Percentiles rank a stretch among this genome's conserved stretches.
Evolutionary conservation across 2,329 filamentous ascomycete genomes (phyloP).

Genomic region (Apiospora phragmitis): DNA sequence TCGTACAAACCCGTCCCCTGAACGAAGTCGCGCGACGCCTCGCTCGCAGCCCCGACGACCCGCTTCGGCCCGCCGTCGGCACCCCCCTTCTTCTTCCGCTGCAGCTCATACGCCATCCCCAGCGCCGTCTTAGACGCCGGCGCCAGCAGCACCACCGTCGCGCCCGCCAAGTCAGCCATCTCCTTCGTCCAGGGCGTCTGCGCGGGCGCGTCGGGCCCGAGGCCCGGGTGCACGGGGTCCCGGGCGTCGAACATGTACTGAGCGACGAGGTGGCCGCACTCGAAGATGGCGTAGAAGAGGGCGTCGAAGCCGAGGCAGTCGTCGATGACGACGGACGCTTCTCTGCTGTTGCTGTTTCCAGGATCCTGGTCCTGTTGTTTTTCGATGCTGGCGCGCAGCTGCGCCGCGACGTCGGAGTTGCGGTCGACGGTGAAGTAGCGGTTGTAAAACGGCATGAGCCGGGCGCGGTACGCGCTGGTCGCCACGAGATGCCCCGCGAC

Average conservation of each 20-base stretch:
- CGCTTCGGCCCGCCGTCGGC: conserved; percentile 15
- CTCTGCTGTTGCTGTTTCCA: too few species aligned
- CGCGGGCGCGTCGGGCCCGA: conserved; percentile 12
- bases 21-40: conserved; percentile 25
- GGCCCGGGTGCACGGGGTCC: conserved; percentile 19
- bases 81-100: conserved; percentile 9
- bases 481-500: conserved; percentile 37
- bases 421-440: conserved; percentile 31
- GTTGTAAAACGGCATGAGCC: conserved; percentile 46
- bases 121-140: conserved; percentile 30
- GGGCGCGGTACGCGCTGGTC: conserved; percentile 34
- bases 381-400: not conserved
- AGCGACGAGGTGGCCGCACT: conserved; percentile 33
- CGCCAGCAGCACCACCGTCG: conserved; percentile 34
- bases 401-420: not conserved
- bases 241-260: conserved; percentile 32
- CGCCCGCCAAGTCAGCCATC: conserved; percentile 34
- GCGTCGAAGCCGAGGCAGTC: conserved; percentile 26
- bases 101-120: conserved; percentile 22
- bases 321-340: not conserved
- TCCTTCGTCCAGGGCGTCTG: conserved; percentile 26
- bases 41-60: conserved; percentile 28
- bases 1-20: conserved; percentile 27
- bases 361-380: too few species aligned
- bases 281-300: conserved; percentile 27